A percentile compares a stretch with the other conserved stretches of the same genome.
Conservation (phyloP, 2,329 filamentous ascomycete species). For the Macrophomina phaseolina region DNA sequence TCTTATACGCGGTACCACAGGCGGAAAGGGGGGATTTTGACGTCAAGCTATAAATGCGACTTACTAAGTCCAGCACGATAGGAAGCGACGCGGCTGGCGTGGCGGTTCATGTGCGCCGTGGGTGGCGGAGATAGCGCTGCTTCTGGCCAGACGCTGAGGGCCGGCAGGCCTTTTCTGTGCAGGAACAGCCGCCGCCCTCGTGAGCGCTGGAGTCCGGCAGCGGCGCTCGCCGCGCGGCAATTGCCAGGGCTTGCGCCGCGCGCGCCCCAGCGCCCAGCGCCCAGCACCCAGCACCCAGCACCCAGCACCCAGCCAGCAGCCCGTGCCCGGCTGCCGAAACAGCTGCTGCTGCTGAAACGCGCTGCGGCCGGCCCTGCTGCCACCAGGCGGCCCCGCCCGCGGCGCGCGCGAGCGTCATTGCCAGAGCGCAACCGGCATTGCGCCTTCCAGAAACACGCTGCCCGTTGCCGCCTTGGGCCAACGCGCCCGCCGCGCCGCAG, state of each 20-base stretch:
- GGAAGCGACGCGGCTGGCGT: not conserved
- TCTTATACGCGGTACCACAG: constrained; percentile 22
- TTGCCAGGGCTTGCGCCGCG: not conserved
- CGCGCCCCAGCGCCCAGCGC: too few species aligned
- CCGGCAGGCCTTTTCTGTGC: constrained; percentile 1
- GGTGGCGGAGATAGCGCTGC: constrained; percentile 19
- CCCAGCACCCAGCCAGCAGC: too few species aligned
- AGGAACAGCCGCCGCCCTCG: constrained; percentile 20
- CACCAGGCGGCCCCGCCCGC: not conserved
- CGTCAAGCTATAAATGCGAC: constrained; percentile 20
- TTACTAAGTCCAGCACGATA: constrained; percentile 15
- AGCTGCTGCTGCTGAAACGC: not conserved
- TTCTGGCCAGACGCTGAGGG: constrained; percentile 15
- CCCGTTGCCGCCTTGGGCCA: not conserved
- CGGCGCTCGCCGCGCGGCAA: constrained; percentile 20
- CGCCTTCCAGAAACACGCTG: not conserved
- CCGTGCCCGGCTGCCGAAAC: not conserved
- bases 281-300: too few species aligned
- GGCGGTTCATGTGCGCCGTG: constrained; percentile 18
- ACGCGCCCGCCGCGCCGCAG: not conserved
- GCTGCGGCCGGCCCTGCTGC: not conserved
- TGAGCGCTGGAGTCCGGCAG: constrained; percentile 9
- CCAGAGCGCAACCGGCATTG: not conserved
- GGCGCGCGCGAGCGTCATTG: constrained; percentile 7
- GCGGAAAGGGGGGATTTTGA: constrained; percentile 21